These are phyloP conservation scores for Citrullus mucosospermus DNA, from an alignment of 306 rosid genomes.

Conservation along the genomic window DNA sequence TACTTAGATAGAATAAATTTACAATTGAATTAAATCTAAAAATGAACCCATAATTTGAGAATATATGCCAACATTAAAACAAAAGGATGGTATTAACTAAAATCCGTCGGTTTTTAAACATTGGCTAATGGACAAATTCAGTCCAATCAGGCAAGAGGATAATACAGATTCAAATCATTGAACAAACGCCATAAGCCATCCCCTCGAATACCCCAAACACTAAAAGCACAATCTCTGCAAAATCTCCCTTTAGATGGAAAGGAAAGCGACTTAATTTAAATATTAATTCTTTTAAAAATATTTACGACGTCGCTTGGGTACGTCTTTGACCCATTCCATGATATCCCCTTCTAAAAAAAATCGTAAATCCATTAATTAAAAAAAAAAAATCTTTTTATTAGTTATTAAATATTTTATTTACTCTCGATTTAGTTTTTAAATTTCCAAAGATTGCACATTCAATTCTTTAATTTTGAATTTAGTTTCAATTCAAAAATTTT, in stretches of 20 bases:
- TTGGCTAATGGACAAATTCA: neutral
- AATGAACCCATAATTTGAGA: too few relatives aligned
- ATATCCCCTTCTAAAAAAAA: neutral
- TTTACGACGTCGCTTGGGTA: neutral
- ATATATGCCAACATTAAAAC: neutral
- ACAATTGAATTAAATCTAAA: too few relatives aligned
- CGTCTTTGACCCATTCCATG: constrained; percentile 1
- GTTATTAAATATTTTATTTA: too few relatives aligned
- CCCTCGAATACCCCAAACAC: constrained; percentile 16
- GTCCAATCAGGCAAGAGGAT: constrained; percentile 10
- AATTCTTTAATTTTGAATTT: too few relatives aligned
- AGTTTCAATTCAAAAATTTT: too few relatives aligned
- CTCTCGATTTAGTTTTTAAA: too few relatives aligned
- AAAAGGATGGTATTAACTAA: neutral
- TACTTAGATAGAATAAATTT: too few relatives aligned
- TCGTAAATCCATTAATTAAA: too few relatives aligned
- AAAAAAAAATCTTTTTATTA: too few relatives aligned
- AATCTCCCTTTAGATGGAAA: constrained; percentile 10
- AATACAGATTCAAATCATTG: constrained; percentile 12
- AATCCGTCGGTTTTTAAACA: neutral
- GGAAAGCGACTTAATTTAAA: neutral
- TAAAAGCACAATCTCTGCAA: constrained; percentile 9
- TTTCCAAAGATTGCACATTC: too few relatives aligned
- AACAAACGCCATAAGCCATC: constrained; percentile 19
- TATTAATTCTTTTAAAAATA: too few relatives aligned